phyloP scores from a whole-genome alignment of 805 yeast genomes.

The Candida golubevii region DNA sequence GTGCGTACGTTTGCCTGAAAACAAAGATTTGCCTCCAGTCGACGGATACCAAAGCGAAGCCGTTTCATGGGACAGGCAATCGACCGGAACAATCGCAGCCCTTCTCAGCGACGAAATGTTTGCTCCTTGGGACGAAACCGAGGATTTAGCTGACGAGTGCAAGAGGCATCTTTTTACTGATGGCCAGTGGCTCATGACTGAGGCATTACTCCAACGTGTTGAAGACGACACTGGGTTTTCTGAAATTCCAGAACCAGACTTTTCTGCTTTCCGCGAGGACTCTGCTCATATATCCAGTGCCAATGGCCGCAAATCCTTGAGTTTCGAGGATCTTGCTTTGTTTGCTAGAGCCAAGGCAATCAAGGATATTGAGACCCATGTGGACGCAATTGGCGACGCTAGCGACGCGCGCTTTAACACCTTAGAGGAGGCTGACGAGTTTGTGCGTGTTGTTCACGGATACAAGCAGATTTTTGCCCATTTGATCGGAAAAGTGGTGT shows the following conservation, averaged over 20 bases:
- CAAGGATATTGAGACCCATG: not conserved
- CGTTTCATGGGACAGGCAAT: too few relatives aligned
- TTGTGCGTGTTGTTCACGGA: not conserved
- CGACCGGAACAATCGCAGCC: too few relatives aligned
- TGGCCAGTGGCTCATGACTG: not conserved
- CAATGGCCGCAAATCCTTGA: too few relatives aligned
- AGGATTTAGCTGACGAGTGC: slow-evolving; percentile 1
- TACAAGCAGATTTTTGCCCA: slow-evolving; percentile 2
- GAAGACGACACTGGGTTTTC: slow-evolving; percentile 3
- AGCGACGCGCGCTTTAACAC: not conserved
- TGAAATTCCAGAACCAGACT: not conserved
- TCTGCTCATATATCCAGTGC: too few relatives aligned
- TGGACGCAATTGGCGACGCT: not conserved
- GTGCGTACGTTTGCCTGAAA: too few relatives aligned
- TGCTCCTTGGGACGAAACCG: slow-evolving; percentile 1
- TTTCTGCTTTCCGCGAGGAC: not conserved
- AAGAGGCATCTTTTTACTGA: not conserved
- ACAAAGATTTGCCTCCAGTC: too few relatives aligned
- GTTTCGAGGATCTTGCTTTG: too few relatives aligned
- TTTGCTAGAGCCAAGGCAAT: not conserved
- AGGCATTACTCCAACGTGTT: not conserved
- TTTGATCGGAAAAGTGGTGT: not conserved
- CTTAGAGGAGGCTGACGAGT: not conserved
- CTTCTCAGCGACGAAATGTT: not conserved
- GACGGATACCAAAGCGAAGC: too few relatives aligned